Evolutionary conservation across 257 asterid species (phyloP).

Genomic region (Petunia secreta): DNA sequence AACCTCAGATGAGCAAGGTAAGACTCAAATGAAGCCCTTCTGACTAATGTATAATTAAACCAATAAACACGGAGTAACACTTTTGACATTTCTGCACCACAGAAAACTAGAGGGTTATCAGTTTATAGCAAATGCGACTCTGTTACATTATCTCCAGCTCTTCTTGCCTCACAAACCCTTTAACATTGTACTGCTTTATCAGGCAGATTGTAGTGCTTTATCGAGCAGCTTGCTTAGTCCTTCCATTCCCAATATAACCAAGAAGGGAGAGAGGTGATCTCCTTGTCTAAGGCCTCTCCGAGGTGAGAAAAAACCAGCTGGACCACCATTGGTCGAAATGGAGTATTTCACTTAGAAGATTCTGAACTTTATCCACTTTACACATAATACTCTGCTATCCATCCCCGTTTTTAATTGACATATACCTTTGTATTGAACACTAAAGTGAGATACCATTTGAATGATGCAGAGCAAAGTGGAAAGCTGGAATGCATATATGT

Average conservation of each 20-base stretch:
- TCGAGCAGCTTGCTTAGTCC: not conserved
- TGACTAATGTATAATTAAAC: not conserved
- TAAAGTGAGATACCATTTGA: slow-evolving; percentile 33
- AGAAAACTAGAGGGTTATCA: not conserved
- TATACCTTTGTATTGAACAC: slow-evolving; percentile 18
- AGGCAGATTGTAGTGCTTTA: not conserved
- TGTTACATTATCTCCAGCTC: not conserved
- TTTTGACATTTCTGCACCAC: not conserved
- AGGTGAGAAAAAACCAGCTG: slow-evolving; percentile 4
- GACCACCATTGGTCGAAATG: not conserved
- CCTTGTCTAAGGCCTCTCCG: not conserved
- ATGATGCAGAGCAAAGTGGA: slow-evolving; percentile 92
- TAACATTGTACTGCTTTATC: not conserved
- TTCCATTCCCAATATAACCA: not conserved
- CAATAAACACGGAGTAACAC: not conserved
- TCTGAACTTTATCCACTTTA: not conserved
- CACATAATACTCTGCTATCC: not conserved
- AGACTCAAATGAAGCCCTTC: not conserved
- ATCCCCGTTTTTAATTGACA: slow-evolving; percentile 16
- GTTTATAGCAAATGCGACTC: not conserved
- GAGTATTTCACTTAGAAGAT: slow-evolving; percentile 4
- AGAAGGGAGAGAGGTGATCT: slow-evolving; percentile 11
- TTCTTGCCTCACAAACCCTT: not conserved
- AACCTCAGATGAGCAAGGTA: not conserved
- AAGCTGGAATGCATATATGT: slow-evolving; percentile 94